Percentiles rank a stretch among this genome's conserved stretches.
Evolutionary conservation across 805 yeast species (phyloP).

Genomic region (Priceomyces castillae): DNA sequence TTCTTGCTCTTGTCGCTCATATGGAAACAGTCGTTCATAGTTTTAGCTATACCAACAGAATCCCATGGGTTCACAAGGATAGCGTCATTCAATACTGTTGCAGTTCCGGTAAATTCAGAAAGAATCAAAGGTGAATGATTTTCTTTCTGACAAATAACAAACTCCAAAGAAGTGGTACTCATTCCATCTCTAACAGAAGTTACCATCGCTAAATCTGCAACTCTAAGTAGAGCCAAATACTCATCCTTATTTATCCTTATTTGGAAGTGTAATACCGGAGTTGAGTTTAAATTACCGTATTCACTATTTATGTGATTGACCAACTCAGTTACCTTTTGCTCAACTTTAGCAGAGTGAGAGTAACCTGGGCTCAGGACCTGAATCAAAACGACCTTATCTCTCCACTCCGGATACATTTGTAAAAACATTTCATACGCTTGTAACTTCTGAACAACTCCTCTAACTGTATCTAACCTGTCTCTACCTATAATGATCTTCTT

Average conservation of each 20-base stretch:
- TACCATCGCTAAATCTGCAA: slow-evolving; percentile 85
- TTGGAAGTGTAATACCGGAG: slow-evolving; percentile 92
- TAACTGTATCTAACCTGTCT: slow-evolving; percentile 85
- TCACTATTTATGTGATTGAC: slow-evolving; percentile 79
- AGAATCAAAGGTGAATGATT: slow-evolving; percentile 74
- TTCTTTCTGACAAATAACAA: slow-evolving; percentile 79
- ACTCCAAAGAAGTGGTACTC: slow-evolving; percentile 93
- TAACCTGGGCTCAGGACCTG: slow-evolving; percentile 87
- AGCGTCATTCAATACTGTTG: slow-evolving; percentile 67
- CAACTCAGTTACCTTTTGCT: slow-evolving; percentile 78
- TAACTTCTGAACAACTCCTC: slow-evolving; percentile 91
- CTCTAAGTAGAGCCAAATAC: slow-evolving; percentile 81
- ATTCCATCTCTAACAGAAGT: slow-evolving; percentile 94
- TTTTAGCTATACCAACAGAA: slow-evolving; percentile 84
- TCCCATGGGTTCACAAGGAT: slow-evolving; percentile 96
- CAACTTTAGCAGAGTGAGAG: slow-evolving; percentile 61
- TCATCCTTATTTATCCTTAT: slow-evolving; percentile 86
- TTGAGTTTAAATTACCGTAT: slow-evolving; percentile 75
- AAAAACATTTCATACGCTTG: slow-evolving; percentile 88
- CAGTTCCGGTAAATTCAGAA: slow-evolving; percentile 92
- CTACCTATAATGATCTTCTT: slow-evolving; percentile 88
- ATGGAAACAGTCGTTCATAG: slow-evolving; percentile 66
- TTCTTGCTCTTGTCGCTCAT: slow-evolving; percentile 49
- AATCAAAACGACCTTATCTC: slow-evolving; percentile 78
- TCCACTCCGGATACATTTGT: slow-evolving; percentile 91